phyloP scores from a whole-genome alignment of 129 eudicot species.

The Flaveria trinervia region DNA sequence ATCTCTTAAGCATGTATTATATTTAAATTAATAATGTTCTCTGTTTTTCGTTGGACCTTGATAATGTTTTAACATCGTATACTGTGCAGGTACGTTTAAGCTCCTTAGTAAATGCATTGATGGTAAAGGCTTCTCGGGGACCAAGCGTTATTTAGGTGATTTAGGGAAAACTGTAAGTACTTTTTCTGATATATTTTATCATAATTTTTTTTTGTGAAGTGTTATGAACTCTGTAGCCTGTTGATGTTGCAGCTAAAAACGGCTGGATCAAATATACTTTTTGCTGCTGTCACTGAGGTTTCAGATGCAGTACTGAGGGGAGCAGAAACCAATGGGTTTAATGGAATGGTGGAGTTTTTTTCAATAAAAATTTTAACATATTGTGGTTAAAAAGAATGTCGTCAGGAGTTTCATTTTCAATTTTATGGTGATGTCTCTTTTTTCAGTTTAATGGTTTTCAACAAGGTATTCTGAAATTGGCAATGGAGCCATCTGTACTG shows the following conservation, averaged over 20 bases:
- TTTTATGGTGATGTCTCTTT: conserved; percentile 15
- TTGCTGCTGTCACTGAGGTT: conserved; percentile 86
- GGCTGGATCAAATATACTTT: conserved; percentile 92
- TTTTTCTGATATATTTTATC: not conserved
- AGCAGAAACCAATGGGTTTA: conserved; percentile 86
- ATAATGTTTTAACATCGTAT: conserved; percentile 8
- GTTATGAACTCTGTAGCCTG: conserved; percentile 15
- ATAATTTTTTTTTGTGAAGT: not conserved
- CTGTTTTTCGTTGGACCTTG: not conserved
- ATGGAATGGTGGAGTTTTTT: conserved; percentile 68
- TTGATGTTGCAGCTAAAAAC: conserved; percentile 64
- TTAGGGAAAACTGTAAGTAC: conserved; percentile 87
- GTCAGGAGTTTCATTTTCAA: conserved; percentile 4
- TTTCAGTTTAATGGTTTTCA: conserved; percentile 78
- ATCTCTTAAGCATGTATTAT: not conserved
- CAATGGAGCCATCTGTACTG: conserved; percentile 94
- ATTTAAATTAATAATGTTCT: not conserved
- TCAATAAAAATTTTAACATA: not conserved
- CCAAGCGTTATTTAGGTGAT: conserved; percentile 96
- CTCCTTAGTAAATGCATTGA: conserved; percentile 84
- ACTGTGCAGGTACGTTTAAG: conserved; percentile 79
- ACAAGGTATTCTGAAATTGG: conserved; percentile 88
- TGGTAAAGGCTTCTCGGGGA: conserved; percentile 88
- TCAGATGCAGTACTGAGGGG: conserved; percentile 94
- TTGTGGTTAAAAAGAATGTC: not conserved